Evolutionary conservation across 2,329 filamentous ascomycete species (phyloP).

Genomic region (Aspergillus oerlinghausenensis): DNA sequence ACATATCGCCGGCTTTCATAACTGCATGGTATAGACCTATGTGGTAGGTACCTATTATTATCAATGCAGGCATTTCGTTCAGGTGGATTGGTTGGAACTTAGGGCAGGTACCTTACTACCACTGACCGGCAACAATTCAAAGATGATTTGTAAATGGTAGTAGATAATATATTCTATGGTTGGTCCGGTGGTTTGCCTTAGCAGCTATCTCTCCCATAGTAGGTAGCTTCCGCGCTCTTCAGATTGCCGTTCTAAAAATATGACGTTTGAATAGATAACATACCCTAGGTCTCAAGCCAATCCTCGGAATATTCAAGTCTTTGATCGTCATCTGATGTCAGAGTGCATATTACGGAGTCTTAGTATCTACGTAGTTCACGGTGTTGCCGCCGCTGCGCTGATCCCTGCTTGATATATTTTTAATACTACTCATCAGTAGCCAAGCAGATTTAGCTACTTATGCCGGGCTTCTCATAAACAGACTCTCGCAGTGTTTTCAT

Average conservation of each 20-base stretch:
- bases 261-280: not conserved
- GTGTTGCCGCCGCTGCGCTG: not conserved
- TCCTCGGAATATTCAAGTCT: not conserved
- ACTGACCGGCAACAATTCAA: not conserved
- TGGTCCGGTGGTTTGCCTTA: not conserved
- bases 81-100: not conserved
- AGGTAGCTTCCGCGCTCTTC: not conserved
- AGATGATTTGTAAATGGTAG: not conserved
- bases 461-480: not conserved
- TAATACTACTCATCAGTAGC: not conserved
- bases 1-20: not conserved
- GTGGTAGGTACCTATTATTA: not conserved
- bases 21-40: not conserved
- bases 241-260: not conserved
- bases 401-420: not conserved
- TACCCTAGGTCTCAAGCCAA: not conserved
- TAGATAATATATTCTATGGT: not conserved
- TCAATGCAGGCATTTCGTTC: not conserved
- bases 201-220: not conserved
- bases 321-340: not conserved
- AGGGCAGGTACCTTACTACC: not conserved
- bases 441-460: not conserved
- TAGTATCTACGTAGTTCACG: not conserved
- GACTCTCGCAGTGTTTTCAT: not conserved
- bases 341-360: not conserved